Evolutionary conservation across 345 rosid genomes (phyloP).

Genomic region (Turritis glabra): DNA sequence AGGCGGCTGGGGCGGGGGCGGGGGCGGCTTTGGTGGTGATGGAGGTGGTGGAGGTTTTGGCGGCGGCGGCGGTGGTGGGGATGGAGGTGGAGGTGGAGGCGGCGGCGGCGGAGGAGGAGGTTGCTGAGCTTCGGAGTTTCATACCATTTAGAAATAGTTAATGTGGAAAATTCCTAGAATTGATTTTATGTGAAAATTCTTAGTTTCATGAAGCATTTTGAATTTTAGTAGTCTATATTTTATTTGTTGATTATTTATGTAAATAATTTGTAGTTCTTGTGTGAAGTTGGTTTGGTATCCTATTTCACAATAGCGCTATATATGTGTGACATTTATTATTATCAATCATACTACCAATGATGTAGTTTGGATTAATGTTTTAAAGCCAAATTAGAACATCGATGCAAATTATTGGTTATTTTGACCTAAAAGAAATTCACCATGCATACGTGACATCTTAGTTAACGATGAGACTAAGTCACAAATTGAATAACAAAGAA

Average conservation of each 20-base stretch:
- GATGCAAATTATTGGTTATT: not conserved
- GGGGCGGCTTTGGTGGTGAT: not conserved
- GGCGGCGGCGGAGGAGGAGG: slow-evolving; percentile 27
- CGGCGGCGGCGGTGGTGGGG: not conserved
- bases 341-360: not conserved
- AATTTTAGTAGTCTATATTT: not conserved
- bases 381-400: not conserved
- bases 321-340: not conserved
- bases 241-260: slow-evolving; percentile 2
- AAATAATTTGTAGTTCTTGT: slow-evolving; percentile 10
- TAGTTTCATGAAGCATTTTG: not conserved
- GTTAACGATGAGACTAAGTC: too few relatives aligned
- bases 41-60: slow-evolving; percentile 16
- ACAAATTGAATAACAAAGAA: too few relatives aligned
- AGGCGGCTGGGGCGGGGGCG: not conserved
- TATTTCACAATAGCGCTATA: not conserved
- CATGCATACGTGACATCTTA: not conserved
- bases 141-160: not conserved
- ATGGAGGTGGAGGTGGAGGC: not conserved
- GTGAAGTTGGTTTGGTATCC: slow-evolving; percentile 1
- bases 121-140: slow-evolving; percentile 14
- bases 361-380: not conserved
- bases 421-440: not conserved
- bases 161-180: too few relatives aligned
- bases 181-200: not conserved